Conservation (phyloP, 2,329 filamentous ascomycete species). For the Pseudogymnoascus destructans region DNA sequence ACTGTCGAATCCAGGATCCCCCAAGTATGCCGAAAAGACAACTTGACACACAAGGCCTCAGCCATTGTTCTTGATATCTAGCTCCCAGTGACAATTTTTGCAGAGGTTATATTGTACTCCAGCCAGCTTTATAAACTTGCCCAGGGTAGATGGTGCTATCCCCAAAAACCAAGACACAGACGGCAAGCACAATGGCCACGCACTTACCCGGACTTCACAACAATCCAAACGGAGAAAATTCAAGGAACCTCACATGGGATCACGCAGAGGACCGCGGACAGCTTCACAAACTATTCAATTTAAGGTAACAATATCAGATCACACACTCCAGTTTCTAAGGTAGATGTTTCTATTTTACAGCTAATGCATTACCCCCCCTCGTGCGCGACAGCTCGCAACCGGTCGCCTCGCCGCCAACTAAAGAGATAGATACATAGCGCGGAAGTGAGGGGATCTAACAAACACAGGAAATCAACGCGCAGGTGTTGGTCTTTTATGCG, state of each 20-base stretch:
- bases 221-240: no score
- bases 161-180: neutral
- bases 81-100: neutral
- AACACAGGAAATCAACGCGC: constrained; percentile 11
- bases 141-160: neutral
- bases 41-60: neutral
- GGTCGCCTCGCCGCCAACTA: constrained; percentile 7
- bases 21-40: neutral
- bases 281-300: constrained; percentile 7
- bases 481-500: constrained; percentile 10
- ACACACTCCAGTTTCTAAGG: constrained; percentile 9
- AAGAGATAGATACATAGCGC: constrained; percentile 9
- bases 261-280: neutral
- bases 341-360: constrained; percentile 11
- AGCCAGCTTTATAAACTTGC: neutral
- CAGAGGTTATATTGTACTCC: neutral
- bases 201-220: neutral
- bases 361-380: constrained; percentile 10
- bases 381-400: constrained; percentile 7
- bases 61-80: neutral
- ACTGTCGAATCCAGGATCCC: neutral
- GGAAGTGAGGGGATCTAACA: constrained; percentile 8
- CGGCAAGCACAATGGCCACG: neutral
- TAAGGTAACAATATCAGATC: constrained; percentile 7
- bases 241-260: neutral